phyloP scores from a whole-genome alignment of 192 early-diverging fungal genomes.

The Coemansia sp. region DNA sequence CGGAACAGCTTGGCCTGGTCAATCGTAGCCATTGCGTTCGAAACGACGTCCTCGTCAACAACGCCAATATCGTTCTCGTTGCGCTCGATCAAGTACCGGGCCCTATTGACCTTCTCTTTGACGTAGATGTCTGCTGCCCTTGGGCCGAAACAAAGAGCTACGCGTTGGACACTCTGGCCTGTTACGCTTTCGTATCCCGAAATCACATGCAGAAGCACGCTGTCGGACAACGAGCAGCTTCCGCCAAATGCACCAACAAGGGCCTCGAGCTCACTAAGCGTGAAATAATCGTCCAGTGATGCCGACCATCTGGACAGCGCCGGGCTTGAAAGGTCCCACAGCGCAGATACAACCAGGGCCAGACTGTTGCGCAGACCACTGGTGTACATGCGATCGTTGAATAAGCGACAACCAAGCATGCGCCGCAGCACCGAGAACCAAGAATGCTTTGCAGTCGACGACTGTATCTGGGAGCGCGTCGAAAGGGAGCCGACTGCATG shows the following conservation, averaged over 20 bases:
- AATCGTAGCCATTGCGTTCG: conserved; percentile 23
- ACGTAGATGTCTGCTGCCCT: conserved; percentile 17
- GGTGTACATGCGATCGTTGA: conserved; percentile 16
- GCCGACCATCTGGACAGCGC: conserved; percentile 48
- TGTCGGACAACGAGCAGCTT: conserved; percentile 27
- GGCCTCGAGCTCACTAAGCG: conserved; percentile 45
- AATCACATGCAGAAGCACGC: conserved; percentile 27
- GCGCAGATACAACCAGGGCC: conserved; percentile 15
- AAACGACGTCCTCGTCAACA: conserved; percentile 29
- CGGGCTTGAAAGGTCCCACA: conserved; percentile 39
- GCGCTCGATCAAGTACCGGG: conserved; percentile 35
- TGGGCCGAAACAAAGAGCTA: conserved; percentile 40
- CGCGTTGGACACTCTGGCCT: conserved; percentile 48
- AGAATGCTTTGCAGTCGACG: background rate
- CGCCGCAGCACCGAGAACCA: conserved; percentile 34
- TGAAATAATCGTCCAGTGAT: conserved; percentile 35
- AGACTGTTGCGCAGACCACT: conserved; percentile 13
- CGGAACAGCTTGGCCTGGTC: conserved; percentile 29
- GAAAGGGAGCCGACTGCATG: conserved; percentile 2
- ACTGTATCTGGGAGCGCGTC: background rate
- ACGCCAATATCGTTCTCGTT: conserved; percentile 46
- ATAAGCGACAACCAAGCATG: conserved; percentile 41
- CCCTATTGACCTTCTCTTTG: conserved; percentile 29
- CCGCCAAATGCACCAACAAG: conserved; percentile 43
- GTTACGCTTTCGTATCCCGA: conserved; percentile 35